Evolutionary conservation across 2,329 filamentous ascomycete genomes (phyloP).

Genomic region (Penicillium nordicum): DNA sequence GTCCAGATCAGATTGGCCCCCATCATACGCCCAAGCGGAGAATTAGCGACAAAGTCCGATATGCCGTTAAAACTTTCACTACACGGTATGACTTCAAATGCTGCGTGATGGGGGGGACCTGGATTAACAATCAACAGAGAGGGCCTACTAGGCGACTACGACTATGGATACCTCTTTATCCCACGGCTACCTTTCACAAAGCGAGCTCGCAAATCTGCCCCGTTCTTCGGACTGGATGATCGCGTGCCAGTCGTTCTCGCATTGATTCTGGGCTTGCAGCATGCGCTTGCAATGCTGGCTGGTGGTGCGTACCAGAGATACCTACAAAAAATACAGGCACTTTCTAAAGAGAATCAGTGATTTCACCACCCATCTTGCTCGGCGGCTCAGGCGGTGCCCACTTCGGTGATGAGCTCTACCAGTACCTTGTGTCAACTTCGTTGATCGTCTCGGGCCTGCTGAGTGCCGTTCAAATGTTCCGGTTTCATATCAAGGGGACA

Average conservation of each 20-base stretch:
- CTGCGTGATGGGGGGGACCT: background rate
- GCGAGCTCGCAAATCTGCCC: conserved; percentile 55
- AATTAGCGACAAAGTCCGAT: conserved; percentile 35
- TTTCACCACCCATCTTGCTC: conserved; percentile 63
- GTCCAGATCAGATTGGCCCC: conserved; percentile 45
- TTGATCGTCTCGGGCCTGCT: conserved; percentile 66
- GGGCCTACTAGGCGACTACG: conserved; percentile 78
- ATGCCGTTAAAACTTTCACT: conserved; percentile 38
- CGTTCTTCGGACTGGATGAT: conserved; percentile 68
- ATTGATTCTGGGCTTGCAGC: conserved; percentile 65
- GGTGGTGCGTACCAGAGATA: conserved; percentile 34
- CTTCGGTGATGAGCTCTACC: conserved; percentile 51
- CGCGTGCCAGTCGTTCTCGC: conserved; percentile 65
- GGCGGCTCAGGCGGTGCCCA: conserved; percentile 55
- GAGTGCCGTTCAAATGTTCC: conserved; percentile 63
- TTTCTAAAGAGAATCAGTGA: conserved; percentile 39
- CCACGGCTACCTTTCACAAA: conserved; percentile 80
- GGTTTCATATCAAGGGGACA: conserved; percentile 60
- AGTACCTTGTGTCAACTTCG: conserved; percentile 67
- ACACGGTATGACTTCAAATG: conserved; percentile 34
- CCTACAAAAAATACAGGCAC: background rate
- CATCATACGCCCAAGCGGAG: conserved; percentile 37
- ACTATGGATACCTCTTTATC: conserved; percentile 84
- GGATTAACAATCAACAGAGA: conserved; percentile 44
- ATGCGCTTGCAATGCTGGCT: conserved; percentile 64